phyloP scores from a whole-genome alignment of 441 rosid species.

The Eutrema salsugineum region DNA sequence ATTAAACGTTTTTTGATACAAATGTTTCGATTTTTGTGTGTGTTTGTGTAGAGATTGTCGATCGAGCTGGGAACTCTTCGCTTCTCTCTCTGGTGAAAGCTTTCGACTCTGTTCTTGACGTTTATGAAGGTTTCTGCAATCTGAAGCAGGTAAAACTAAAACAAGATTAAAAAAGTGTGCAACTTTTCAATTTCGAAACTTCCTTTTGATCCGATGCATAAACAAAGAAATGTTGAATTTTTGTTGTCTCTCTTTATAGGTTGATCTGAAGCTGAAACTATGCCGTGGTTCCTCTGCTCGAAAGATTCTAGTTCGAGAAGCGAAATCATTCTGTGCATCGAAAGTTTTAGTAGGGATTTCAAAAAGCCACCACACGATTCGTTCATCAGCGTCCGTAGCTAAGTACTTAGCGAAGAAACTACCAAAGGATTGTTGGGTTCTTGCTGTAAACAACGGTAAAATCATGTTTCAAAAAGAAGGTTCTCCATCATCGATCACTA shows the following conservation, averaged over 20 bases:
- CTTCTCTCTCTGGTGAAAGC: conserved; percentile 63
- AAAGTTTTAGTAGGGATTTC: conserved; percentile 57
- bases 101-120: conserved; percentile 69
- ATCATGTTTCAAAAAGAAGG: conserved; percentile 56
- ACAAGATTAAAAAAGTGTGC: neutral
- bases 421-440: conserved; percentile 48
- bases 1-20: neutral
- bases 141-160: conserved; percentile 59
- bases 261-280: conserved; percentile 77
- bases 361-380: conserved; percentile 38
- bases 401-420: conserved; percentile 66
- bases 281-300: conserved; percentile 58
- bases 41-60: conserved; percentile 56
- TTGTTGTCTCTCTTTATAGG: conserved; percentile 41
- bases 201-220: neutral
- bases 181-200: neutral
- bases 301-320: conserved; percentile 58
- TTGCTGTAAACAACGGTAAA: conserved; percentile 69
- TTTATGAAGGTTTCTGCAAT: conserved; percentile 81
- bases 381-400: conserved; percentile 55
- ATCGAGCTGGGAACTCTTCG: conserved; percentile 75
- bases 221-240: neutral
- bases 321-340: conserved; percentile 47
- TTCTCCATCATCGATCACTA: conserved; percentile 30
- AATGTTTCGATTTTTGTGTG: conserved; percentile 8